phyloP scores from a whole-genome alignment of 345 rosid species.

The Camelina hispida region DNA sequence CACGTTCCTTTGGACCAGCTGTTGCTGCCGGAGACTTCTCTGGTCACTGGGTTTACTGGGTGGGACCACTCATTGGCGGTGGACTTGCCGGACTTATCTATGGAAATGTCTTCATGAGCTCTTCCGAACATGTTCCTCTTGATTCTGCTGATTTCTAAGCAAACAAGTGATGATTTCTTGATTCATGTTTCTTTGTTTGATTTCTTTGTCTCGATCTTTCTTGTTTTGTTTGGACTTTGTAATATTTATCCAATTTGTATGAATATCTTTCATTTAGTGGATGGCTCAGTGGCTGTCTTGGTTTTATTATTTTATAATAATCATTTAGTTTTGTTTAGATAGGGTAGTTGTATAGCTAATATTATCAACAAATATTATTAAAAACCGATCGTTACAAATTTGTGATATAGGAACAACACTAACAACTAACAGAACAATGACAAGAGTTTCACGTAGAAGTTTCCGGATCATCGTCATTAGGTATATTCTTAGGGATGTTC shows the following conservation, averaged over 20 bases:
- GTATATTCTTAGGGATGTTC: conserved; percentile 52
- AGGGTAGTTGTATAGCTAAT: conserved; percentile 17
- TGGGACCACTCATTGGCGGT: conserved; percentile 87
- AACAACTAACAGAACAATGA: neutral
- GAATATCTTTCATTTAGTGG: conserved; percentile 32
- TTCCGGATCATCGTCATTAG: conserved; percentile 38
- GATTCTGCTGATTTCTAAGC: conserved; percentile 42
- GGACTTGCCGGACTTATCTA: conserved; percentile 84
- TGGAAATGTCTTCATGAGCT: conserved; percentile 62
- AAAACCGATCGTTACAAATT: conserved; percentile 6
- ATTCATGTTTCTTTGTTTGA: conserved; percentile 33
- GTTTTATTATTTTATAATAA: neutral
- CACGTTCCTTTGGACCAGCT: conserved; percentile 94
- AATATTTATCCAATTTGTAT: conserved; percentile 29
- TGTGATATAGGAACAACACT: neutral
- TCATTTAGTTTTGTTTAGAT: neutral
- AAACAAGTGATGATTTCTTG: conserved; percentile 19
- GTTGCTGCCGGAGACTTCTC: conserved; percentile 82
- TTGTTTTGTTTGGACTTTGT: conserved; percentile 26
- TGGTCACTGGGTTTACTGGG: conserved; percentile 97
- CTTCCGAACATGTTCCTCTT: conserved; percentile 58
- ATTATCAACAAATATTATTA: neutral
- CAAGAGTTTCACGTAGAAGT: conserved; percentile 33
- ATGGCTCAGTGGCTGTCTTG: conserved; percentile 8
- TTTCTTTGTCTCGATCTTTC: conserved; percentile 15